These are phyloP conservation scores for Paulownia fortunei DNA, from an alignment of 257 asterid species.

Conservation along the genomic window DNA sequence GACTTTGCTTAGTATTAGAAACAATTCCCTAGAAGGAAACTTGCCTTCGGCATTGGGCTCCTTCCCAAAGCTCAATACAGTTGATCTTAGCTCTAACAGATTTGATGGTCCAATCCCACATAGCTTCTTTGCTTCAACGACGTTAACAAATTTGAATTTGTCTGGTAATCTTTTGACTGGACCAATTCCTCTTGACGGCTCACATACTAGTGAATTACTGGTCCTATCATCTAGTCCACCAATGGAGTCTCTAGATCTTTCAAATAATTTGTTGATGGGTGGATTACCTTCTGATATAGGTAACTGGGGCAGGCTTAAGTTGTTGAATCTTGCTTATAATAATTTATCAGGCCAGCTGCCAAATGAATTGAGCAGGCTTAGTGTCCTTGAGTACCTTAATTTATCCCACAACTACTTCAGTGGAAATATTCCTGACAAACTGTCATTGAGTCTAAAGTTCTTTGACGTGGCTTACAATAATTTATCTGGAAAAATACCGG, in stretches of 20 bases:
- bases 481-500: slow-evolving; percentile 63
- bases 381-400: slow-evolving; percentile 62
- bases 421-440: slow-evolving; percentile 64
- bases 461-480: slow-evolving; percentile 68
- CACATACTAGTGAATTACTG: slow-evolving; percentile 54
- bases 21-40: slow-evolving; percentile 65
- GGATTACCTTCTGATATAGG: slow-evolving; percentile 61
- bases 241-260: slow-evolving; percentile 76
- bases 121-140: slow-evolving; percentile 56
- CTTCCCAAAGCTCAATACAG: slow-evolving; percentile 41
- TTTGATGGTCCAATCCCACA: slow-evolving; percentile 62
- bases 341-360: slow-evolving; percentile 71
- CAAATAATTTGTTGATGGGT: slow-evolving; percentile 62
- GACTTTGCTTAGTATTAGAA: slow-evolving; percentile 49
- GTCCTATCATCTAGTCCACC: slow-evolving; percentile 59
- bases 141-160: slow-evolving; percentile 61
- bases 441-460: slow-evolving; percentile 52
- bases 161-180: slow-evolving; percentile 69
- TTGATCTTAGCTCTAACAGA: slow-evolving; percentile 75
- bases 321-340: slow-evolving; percentile 68
- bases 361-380: slow-evolving; percentile 57
- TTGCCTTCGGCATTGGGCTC: slow-evolving; percentile 49
- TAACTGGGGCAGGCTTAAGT: slow-evolving; percentile 59
- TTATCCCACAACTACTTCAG: slow-evolving; percentile 64
- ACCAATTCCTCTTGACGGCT: slow-evolving; percentile 60